Base-by-base conservation (phyloP, 2,329 filamentous ascomycete genomes). In the Cordyceps tenuipes region DNA sequence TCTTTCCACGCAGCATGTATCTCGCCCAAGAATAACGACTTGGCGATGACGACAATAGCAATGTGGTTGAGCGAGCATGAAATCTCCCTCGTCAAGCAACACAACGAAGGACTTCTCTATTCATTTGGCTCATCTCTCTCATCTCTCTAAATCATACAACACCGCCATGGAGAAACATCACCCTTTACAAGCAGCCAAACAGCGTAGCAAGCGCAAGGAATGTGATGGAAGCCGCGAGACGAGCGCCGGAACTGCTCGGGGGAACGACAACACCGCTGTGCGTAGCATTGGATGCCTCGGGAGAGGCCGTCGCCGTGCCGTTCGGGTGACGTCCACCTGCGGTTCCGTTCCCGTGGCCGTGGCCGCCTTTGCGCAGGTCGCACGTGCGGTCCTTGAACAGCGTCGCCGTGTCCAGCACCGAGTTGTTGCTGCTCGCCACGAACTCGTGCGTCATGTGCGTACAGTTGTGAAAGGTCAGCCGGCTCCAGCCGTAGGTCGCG, bases 401-500 rank as follows among this genome's bases (percentile, higher is more conserved):
- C 3, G 68, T 70, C 19, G 69, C 70, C 8, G 63, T 58, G 63
- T 73, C 71, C 9, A 70, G 54, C 1, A 73, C 69, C 31, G 61
- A 62, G 50, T 64, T 64, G 61, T 70, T 72, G 15, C 60, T 67
- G 62, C 65, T 68, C 23, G 67, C 67, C 23, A 76, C 63, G 51
- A 72, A 72, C 23, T 75, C 68, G 62, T 73, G 71, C 15, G 69
- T 72, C 66, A 76, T 46, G 61, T 76, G 73, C 3, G 72, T 71
- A 55, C 67, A 66, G 64, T 76, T 76, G 65, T 75, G 72, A 61
- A 77, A 74, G 2, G 69, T 73, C 49, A 77, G 64, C 47, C 64
- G 67, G 50, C 66, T 70, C 70, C 72, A 76, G 26, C 73, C 71
- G 61, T 74, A 77, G 7, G 65, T 69, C 12, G 65, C 65, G 54